These are phyloP conservation scores for Apiotrichum mycotoxinovorans DNA, from an alignment of 1,284 basidiomycete species.

Conservation along the genomic window DNA sequence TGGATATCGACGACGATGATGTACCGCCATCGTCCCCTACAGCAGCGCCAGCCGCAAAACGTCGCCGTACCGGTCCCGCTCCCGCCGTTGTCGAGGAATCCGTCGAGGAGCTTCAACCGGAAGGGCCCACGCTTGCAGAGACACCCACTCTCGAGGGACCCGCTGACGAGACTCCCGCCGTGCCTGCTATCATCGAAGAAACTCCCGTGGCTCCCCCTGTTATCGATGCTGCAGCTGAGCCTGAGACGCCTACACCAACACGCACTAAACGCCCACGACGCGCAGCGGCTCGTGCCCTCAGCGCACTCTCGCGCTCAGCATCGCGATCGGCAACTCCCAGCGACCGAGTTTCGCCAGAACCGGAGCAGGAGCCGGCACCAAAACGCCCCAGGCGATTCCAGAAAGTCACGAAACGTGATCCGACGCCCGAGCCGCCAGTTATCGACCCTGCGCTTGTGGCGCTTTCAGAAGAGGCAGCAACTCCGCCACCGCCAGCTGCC, in stretches of 20 bases:
- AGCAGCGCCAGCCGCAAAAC: neutral
- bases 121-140: neutral
- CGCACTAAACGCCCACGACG: neutral
- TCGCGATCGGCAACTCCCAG: neutral
- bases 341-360: neutral
- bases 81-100: neutral
- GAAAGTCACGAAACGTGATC: neutral
- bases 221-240: neutral
- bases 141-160: neutral
- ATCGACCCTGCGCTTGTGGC: neutral
- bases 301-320: neutral
- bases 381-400: neutral
- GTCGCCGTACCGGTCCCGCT: neutral
- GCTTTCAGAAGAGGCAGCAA: neutral
- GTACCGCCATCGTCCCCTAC: neutral
- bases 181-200: neutral
- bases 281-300: neutral
- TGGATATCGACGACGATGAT: conserved; percentile 3
- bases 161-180: neutral
- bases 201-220: neutral
- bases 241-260: neutral
- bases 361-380: neutral
- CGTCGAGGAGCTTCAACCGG: neutral
- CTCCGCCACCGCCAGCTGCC: neutral
- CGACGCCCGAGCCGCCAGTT: neutral